Evolutionary conservation across 306 rosid species (phyloP), one percentile per base, ranked within the genome.

Genomic region (Ceratonia siliqua): DNA sequence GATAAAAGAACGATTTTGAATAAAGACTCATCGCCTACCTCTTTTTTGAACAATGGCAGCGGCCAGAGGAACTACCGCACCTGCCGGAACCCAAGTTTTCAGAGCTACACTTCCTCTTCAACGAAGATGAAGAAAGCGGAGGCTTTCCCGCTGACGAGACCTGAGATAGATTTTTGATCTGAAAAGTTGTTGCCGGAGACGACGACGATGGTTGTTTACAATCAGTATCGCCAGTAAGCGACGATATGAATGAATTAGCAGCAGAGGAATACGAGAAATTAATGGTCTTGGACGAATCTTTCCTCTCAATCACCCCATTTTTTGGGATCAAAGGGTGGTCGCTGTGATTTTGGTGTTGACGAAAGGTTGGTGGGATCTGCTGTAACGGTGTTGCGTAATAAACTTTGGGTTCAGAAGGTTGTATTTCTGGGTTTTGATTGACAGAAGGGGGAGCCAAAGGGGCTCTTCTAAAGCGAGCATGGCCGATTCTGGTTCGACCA

Each of bases 11-110:
- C 5, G 14, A 24, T 41, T 54, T 39, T 41, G 30, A 32, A 43
- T 28, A 2, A 6, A 30, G 3, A 32, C 32, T 15, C 39, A 12
- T 18, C 49, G 32, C 27, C 5, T n/a, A 92, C 98, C 94, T 92
- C 62, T 92, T 92, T 74, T 92, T 92, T 4, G 96, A 84, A 70
- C 98, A 92, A 83, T 88, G 96, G 78, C 97, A 92, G 28, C 91
- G 89, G n/a, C 92, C 76, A 14, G 92, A 87, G 54, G 94, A 84
- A 20, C 91, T 84, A 3, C 87, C 86, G 63, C 96, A 93, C 84
- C 89, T 93, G 3, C 96, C 93, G 65, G 98, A 84, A n/a, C 91
- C 89, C 58, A 90, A 39, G 38, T 66, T 89, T 2, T 90, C 96
- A 28, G 93, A 89, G 86, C 88, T 86, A 32, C 98, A 93, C 95